phyloP scores from a whole-genome alignment of 108 stramenopile genomes.

The Cyclotella sp. region DNA sequence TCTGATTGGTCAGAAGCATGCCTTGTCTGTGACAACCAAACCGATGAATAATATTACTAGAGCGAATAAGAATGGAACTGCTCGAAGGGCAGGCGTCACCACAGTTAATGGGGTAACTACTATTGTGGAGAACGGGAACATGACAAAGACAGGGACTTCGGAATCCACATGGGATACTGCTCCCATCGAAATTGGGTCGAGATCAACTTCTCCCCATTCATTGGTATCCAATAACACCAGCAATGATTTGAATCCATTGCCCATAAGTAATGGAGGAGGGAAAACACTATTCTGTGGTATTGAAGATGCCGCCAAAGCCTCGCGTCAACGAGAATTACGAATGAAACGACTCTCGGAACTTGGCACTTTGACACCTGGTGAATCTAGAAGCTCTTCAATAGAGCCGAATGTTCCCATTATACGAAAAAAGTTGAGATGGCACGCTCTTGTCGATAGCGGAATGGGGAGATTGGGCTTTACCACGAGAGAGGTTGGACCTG shows the following conservation, averaged over 20 bases:
- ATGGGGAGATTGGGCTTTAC: conserved; percentile 78
- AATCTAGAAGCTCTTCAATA: not conserved
- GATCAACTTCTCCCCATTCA: too few species aligned
- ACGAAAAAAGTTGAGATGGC: conserved; percentile 65
- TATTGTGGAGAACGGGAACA: too few species aligned
- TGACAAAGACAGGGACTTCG: too few species aligned
- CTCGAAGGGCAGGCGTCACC: too few species aligned
- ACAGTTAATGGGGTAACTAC: too few species aligned
- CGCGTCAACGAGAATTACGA: conserved; percentile 51
- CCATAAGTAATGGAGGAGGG: too few species aligned
- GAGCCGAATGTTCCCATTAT: conserved; percentile 6
- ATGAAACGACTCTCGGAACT: conserved; percentile 18
- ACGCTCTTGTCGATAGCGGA: conserved; percentile 71
- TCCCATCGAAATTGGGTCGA: too few species aligned
- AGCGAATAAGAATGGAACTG: too few species aligned
- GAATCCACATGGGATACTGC: too few species aligned
- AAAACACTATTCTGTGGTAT: conserved; percentile 58
- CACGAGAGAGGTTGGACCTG: not conserved
- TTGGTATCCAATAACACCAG: too few species aligned
- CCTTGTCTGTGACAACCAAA: conserved; percentile 16
- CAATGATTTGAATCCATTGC: too few species aligned
- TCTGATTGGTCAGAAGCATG: conserved; percentile 55
- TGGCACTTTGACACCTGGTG: not conserved
- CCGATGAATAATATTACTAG: not conserved
- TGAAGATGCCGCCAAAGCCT: conserved; percentile 64